phyloP scores from a whole-genome alignment of 768 basidiomycete genomes.

The Lanmaoa rubissima region DNA sequence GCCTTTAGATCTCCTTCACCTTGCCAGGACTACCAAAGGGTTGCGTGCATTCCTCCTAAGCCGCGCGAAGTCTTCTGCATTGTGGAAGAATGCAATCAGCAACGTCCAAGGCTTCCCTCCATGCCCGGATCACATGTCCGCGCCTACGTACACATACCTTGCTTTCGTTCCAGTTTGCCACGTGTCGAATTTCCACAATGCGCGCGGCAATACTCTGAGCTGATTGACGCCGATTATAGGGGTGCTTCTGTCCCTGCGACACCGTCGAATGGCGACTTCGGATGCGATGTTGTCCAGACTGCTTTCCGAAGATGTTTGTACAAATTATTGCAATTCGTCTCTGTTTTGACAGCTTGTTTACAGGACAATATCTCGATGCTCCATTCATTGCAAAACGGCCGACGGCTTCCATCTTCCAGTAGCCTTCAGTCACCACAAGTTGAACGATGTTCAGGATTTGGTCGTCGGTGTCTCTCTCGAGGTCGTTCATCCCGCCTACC shows the following conservation, averaged over 20 bases:
- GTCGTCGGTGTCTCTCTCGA: background rate
- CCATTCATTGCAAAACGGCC: too few species aligned
- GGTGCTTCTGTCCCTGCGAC: slow-evolving; percentile 13
- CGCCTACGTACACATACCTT: slow-evolving; percentile 31
- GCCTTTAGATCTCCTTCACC: too few species aligned
- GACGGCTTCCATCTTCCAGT: background rate
- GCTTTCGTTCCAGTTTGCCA: slow-evolving; percentile 31
- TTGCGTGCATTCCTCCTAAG: slow-evolving; percentile 29
- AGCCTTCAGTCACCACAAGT: background rate
- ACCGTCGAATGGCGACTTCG: slow-evolving; percentile 15
- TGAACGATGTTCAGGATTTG: background rate
- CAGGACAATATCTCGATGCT: background rate
- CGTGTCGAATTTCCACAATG: slow-evolving; percentile 16
- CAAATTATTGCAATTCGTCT: background rate
- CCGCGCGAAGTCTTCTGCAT: slow-evolving; percentile 6
- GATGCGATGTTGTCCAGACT: slow-evolving; percentile 8
- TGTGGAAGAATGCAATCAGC: slow-evolving; percentile 30
- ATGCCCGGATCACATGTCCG: slow-evolving; percentile 27
- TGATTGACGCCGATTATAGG: background rate
- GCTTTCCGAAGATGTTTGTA: slow-evolving; percentile 12
- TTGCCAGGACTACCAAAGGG: slow-evolving; percentile 31
- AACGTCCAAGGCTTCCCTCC: slow-evolving; percentile 26
- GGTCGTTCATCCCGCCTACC: rapidly evolving
- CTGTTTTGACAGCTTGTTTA: background rate
- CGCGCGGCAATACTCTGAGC: background rate